These are phyloP conservation scores for Lepidium sativum DNA, from an alignment of 345 rosid genomes.

Conservation along the genomic window DNA sequence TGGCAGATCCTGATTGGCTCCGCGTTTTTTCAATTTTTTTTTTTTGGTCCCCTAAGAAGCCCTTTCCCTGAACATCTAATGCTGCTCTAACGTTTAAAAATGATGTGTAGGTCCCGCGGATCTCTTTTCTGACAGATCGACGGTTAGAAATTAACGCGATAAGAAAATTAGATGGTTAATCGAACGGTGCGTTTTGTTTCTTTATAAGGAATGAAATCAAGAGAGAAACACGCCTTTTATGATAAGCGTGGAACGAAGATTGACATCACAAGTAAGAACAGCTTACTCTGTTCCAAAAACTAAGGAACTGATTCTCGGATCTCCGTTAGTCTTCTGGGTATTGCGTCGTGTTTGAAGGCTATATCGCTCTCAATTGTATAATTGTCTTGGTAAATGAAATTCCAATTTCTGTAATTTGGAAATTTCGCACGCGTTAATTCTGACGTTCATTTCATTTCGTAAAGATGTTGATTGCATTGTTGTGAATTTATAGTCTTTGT, in stretches of 20 bases:
- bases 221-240: constrained; percentile 48
- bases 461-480: background rate
- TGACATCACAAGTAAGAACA: background rate
- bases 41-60: too few relatives aligned
- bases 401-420: background rate
- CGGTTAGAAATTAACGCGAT: background rate
- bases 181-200: constrained; percentile 17
- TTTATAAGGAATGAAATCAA: constrained; percentile 10
- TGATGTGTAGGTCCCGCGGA: background rate
- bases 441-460: background rate
- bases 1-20: too few relatives aligned
- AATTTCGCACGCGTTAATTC: background rate
- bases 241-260: constrained; percentile 17
- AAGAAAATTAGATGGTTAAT: background rate
- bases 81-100: background rate
- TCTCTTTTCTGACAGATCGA: background rate
- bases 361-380: background rate
- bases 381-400: constrained; percentile 1
- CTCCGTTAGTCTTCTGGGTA: constrained; percentile 1
- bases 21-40: too few relatives aligned
- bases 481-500: background rate
- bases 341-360: background rate
- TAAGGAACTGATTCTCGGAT: constrained; percentile 14
- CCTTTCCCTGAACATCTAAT: too few relatives aligned
- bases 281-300: background rate